Conservation (phyloP, 805 yeast genomes). For the Myxozyma sirexii region DNA sequence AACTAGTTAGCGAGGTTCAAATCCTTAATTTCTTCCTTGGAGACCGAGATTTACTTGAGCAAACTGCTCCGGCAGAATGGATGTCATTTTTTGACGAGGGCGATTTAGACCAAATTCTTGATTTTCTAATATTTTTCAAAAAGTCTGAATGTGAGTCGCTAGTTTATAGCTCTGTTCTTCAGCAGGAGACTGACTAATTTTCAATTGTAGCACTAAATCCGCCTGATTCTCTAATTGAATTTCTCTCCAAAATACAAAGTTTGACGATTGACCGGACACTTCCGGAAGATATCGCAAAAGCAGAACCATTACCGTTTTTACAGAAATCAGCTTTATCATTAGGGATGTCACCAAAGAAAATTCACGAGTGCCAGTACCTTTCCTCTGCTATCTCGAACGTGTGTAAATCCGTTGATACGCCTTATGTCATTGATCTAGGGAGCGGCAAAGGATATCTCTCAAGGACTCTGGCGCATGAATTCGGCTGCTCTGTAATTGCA, state of each 20-base stretch:
- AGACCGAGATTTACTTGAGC: constrained; percentile 24
- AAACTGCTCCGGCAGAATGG: constrained; percentile 27
- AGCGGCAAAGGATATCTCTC: constrained; percentile 38
- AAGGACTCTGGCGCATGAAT: constrained; percentile 30
- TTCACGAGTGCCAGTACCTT: constrained; percentile 34
- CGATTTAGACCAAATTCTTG: constrained; percentile 18
- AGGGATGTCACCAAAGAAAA: constrained; percentile 36
- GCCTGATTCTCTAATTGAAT: constrained; percentile 21
- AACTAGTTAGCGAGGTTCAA: constrained; percentile 25
- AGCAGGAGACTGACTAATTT: not conserved
- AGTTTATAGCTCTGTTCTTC: not conserved
- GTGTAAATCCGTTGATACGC: constrained; percentile 12
- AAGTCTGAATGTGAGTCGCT: not conserved
- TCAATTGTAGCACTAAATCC: not conserved
- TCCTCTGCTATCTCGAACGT: constrained; percentile 19
- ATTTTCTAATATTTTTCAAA: constrained; percentile 15
- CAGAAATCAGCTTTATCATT: constrained; percentile 22
- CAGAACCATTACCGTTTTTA: not conserved
- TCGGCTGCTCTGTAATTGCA: constrained; percentile 29
- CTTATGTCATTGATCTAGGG: constrained; percentile 35
- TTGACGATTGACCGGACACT: constrained; percentile 20
- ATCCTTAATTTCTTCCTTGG: constrained; percentile 30
- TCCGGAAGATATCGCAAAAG: not conserved
- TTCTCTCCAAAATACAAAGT: constrained; percentile 9
- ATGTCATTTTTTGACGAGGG: constrained; percentile 23